Evolutionary conservation across 495 filamentous ascomycete species (phyloP).

Genomic region (Aspergillus sclerotiicarbonarius): DNA sequence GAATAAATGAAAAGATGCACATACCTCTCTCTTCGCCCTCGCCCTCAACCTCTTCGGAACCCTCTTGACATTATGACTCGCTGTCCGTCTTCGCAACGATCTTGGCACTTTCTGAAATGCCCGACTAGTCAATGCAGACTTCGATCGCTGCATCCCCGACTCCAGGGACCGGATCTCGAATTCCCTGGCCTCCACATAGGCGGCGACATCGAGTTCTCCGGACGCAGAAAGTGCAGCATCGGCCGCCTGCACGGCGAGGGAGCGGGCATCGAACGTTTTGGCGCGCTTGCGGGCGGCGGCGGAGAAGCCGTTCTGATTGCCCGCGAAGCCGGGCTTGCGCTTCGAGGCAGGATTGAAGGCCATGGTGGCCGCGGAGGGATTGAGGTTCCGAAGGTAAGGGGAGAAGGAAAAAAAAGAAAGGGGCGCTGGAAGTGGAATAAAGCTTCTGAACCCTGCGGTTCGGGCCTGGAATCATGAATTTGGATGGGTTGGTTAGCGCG

Average conservation of each 20-base stretch:
- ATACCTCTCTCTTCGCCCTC: slow-evolving; percentile 70
- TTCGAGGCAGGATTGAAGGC: slow-evolving; percentile 34
- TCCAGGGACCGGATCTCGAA: slow-evolving; percentile 87
- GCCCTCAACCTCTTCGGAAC: slow-evolving; percentile 76
- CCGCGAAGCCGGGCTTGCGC: slow-evolving; percentile 27
- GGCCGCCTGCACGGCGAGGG: slow-evolving; percentile 67
- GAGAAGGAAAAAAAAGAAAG: neutral
- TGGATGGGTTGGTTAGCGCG: slow-evolving; percentile 25
- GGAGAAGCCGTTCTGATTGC: slow-evolving; percentile 21
- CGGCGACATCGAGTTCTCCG: slow-evolving; percentile 74
- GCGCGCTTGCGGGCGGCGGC: slow-evolving; percentile 55
- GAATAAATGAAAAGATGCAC: too few relatives aligned
- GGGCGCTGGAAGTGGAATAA: neutral
- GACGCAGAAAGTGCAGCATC: slow-evolving; percentile 68
- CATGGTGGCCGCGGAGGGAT: slow-evolving; percentile 26
- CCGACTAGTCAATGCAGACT: slow-evolving; percentile 61
- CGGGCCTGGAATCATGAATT: slow-evolving; percentile 3
- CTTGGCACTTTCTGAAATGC: slow-evolving; percentile 90
- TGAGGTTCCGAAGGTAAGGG: neutral
- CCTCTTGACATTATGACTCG: slow-evolving; percentile 90
- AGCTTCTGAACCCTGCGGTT: neutral
- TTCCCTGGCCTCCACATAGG: slow-evolving; percentile 79
- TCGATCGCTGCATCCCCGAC: slow-evolving; percentile 71
- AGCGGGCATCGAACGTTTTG: slow-evolving; percentile 66
- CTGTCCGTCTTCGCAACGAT: slow-evolving; percentile 78